Percentiles rank a stretch among this genome's conserved stretches.
Conservation (phyloP, 495 filamentous ascomycete genomes). For the Annulohypoxylon moriforme region DNA sequence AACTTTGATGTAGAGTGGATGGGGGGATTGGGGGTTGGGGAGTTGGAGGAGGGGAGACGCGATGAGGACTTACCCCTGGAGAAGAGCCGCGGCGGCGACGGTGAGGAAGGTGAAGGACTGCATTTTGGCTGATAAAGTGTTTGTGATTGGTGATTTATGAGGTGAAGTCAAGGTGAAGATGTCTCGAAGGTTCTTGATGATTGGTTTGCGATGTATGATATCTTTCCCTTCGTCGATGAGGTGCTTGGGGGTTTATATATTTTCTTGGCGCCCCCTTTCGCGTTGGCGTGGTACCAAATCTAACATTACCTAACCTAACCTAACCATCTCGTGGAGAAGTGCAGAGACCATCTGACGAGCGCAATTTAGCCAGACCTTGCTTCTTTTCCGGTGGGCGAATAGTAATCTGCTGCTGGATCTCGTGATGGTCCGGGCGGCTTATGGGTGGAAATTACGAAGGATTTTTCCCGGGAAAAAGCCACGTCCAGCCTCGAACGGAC, state of each 20-base stretch:
- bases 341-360: neutral
- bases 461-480: slow-evolving; percentile 11
- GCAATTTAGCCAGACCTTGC: slow-evolving; percentile 16
- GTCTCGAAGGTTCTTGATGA: neutral
- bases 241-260: slow-evolving; percentile 24
- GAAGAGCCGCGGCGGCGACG: slow-evolving; percentile 20
- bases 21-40: too few relatives aligned
- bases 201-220: slow-evolving; percentile 19
- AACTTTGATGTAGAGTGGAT: neutral
- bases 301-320: too few relatives aligned
- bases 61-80: slow-evolving; percentile 25
- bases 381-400: slow-evolving; percentile 17
- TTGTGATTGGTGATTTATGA: neutral
- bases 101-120: slow-evolving; percentile 15
- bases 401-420: neutral
- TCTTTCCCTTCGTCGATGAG: slow-evolving; percentile 18
- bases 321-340: neutral
- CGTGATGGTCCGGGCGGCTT: slow-evolving; percentile 21
- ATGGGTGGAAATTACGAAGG: slow-evolving; percentile 33
- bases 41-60: neutral
- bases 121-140: slow-evolving; percentile 18
- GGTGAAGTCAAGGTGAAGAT: slow-evolving; percentile 15
- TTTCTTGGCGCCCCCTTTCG: slow-evolving; percentile 26
- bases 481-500: slow-evolving; percentile 10
- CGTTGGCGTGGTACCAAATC: neutral